Conservation (phyloP, 1,284 basidiomycete genomes). For the Entoloma clypeatum region DNA sequence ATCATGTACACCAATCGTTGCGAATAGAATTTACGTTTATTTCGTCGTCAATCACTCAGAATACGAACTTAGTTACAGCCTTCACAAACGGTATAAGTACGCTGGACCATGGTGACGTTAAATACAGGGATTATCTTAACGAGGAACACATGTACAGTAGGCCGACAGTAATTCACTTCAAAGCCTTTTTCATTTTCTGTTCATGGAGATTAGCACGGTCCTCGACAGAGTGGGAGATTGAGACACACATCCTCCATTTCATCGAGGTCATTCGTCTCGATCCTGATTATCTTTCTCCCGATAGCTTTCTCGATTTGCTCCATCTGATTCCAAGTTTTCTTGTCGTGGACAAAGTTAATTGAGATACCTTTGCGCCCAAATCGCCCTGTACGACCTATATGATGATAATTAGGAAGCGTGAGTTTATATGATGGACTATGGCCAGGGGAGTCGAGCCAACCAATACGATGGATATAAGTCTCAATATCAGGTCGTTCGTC, state of each 20-base stretch:
- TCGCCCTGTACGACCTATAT: slow-evolving; percentile 84
- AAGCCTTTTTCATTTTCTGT: slow-evolving; percentile 74
- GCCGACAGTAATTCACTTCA: slow-evolving; percentile 56
- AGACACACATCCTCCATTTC: slow-evolving; percentile 79
- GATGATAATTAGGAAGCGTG: slow-evolving; percentile 6
- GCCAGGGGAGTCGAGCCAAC: slow-evolving; percentile 46
- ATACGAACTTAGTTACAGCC: too few species aligned
- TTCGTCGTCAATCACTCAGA: too few species aligned
- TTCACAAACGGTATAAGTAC: too few species aligned
- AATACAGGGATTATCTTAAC: too few species aligned
- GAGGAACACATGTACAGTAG: neutral
- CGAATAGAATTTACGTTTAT: too few species aligned
- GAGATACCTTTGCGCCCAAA: slow-evolving; percentile 95
- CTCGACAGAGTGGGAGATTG: neutral
- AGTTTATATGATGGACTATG: too few species aligned
- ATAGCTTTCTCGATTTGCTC: slow-evolving; percentile 77
- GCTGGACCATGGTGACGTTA: too few species aligned
- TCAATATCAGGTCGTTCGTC: slow-evolving; percentile 82
- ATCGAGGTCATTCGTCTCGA: slow-evolving; percentile 83
- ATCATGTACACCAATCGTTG: too few species aligned
- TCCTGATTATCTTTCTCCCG: slow-evolving; percentile 73
- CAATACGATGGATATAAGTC: slow-evolving; percentile 98
- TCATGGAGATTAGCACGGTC: slow-evolving; percentile 3
- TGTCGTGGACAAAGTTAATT: slow-evolving; percentile 94
- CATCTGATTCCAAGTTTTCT: slow-evolving; percentile 82